phyloP scores from a whole-genome alignment of 495 filamentous ascomycete species.

The Glarea lozoyensis region DNA sequence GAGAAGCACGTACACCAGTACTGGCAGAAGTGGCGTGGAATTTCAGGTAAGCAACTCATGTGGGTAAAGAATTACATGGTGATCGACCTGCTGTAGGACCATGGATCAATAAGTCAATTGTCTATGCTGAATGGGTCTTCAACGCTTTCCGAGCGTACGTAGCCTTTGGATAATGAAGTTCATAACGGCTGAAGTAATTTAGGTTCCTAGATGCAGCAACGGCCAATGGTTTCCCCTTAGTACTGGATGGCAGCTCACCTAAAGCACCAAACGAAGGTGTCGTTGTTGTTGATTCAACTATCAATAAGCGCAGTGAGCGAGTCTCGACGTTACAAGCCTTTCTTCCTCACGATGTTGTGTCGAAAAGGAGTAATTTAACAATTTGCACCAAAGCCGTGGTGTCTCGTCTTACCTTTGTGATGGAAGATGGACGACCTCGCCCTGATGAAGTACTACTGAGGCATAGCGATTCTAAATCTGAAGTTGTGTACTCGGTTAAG shows the following conservation, averaged over 20 bases:
- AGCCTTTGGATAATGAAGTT: not conserved
- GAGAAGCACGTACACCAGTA: conserved; percentile 13
- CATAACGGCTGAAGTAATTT: not conserved
- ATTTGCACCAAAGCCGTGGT: not conserved
- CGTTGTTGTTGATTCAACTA: conserved; percentile 18
- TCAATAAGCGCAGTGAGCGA: conserved; percentile 15
- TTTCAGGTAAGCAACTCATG: not conserved
- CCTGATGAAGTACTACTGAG: not conserved
- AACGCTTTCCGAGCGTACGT: not conserved
- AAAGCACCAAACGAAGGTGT: not conserved
- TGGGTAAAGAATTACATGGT: not conserved
- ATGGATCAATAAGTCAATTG: not conserved
- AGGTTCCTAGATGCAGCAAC: not conserved
- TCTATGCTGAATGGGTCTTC: not conserved
- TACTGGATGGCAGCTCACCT: not conserved
- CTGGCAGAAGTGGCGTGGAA: not conserved
- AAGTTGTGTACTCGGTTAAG: not conserved
- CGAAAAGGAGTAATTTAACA: not conserved
- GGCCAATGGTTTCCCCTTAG: not conserved
- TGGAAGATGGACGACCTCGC: not conserved
- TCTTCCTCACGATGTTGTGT: conserved; percentile 8
- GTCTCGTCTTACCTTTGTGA: not conserved
- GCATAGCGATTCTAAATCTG: not conserved
- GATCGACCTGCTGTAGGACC: not conserved
- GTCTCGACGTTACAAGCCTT: conserved; percentile 17